Percentiles rank a stretch among this genome's conserved stretches.
phyloP scores from a whole-genome alignment of 2,329 filamentous ascomycete genomes.

The Fusarium subglutinans region DNA sequence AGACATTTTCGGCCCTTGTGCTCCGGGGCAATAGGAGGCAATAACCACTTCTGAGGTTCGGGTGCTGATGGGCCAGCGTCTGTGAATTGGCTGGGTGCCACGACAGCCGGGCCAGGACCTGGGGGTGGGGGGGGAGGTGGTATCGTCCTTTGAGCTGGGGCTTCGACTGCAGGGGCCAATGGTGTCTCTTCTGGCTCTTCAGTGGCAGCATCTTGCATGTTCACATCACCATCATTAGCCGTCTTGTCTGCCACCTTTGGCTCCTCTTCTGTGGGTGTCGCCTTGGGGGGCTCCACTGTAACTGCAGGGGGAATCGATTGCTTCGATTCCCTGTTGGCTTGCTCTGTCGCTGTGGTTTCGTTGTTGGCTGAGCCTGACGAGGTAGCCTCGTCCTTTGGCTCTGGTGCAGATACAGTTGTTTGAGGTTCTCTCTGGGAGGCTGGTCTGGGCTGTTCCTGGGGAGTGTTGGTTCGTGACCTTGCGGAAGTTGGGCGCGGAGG shows the following conservation, averaged over 20 bases:
- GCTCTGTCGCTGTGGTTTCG: constrained; percentile 53
- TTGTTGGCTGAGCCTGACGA: constrained; percentile 60
- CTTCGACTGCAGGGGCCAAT: constrained; percentile 50
- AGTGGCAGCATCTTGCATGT: constrained; percentile 72
- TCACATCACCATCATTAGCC: constrained; percentile 68
- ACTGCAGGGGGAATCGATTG: constrained; percentile 52
- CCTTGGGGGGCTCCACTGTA: constrained; percentile 56
- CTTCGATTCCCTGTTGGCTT: constrained; percentile 58
- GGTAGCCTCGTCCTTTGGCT: constrained; percentile 55
- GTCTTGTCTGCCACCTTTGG: constrained; percentile 47
- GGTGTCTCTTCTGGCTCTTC: constrained; percentile 59
- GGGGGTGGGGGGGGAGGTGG: constrained; percentile 62
- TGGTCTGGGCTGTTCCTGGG: constrained; percentile 58
- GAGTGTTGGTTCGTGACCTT: constrained; percentile 62
- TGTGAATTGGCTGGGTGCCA: constrained; percentile 49
- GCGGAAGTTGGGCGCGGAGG: constrained; percentile 64
- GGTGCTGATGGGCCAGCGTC: constrained; percentile 56
- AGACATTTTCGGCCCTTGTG: constrained; percentile 91
- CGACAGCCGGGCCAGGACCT: constrained; percentile 54
- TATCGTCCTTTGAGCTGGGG: constrained; percentile 45
- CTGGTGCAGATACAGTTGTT: constrained; percentile 47
- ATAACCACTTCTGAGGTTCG: constrained; percentile 69
- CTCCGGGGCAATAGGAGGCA: constrained; percentile 83
- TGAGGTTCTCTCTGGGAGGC: constrained; percentile 61
- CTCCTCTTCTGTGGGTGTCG: constrained; percentile 38